Percentiles rank a stretch among this genome's conserved stretches.
phyloP scores from a whole-genome alignment of 2,329 filamentous ascomycete species.

The Fusarium sp. region DNA sequence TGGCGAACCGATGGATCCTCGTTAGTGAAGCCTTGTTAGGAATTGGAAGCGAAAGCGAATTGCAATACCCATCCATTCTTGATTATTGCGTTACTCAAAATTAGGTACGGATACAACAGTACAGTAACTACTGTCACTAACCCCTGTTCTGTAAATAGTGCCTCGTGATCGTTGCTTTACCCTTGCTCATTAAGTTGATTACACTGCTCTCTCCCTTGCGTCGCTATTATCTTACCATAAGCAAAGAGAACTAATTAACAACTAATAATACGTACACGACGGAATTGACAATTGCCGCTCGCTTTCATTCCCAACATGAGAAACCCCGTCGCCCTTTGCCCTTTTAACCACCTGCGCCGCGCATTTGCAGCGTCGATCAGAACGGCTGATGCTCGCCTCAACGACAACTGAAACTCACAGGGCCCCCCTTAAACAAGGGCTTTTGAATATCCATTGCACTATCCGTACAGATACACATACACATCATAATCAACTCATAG shows the following conservation, averaged over 20 bases:
- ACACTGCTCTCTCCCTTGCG: constrained; percentile 34
- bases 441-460: neutral
- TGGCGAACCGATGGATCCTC: constrained; percentile 12
- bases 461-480: neutral
- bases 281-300: neutral
- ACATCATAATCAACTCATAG: neutral
- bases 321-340: neutral
- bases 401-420: constrained; percentile 37
- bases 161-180: constrained; percentile 46
- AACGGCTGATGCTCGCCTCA: constrained; percentile 34
- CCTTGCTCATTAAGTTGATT: constrained; percentile 30
- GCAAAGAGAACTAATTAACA: constrained; percentile 8
- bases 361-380: constrained; percentile 34
- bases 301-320: constrained; percentile 16
- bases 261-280: constrained; percentile 3
- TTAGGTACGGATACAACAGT: constrained; percentile 5
- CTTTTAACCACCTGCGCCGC: constrained; percentile 18
- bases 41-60: constrained; percentile 15
- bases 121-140: neutral
- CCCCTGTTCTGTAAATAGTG: constrained; percentile 40
- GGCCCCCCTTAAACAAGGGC: constrained; percentile 22
- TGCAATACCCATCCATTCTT: constrained; percentile 6
- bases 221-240: constrained; percentile 21
- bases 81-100: constrained; percentile 31
- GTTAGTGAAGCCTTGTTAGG: neutral